Conservation (phyloP, 192 early-diverging fungal species). For the Linnemannia zychae region DNA sequence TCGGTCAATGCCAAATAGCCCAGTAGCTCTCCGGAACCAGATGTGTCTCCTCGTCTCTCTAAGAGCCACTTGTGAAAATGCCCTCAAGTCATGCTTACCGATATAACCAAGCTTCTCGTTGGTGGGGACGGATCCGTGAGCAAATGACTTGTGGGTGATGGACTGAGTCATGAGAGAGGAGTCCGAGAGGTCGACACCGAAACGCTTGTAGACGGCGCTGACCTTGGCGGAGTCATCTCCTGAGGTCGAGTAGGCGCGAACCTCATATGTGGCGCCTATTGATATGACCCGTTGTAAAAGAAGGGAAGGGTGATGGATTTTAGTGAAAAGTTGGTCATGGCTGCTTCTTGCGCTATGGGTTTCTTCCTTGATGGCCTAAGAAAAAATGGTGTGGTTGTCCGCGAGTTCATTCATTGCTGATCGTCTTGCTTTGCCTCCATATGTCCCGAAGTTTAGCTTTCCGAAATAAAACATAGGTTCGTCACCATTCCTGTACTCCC, state of each 20-base stretch:
- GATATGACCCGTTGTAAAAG: not conserved
- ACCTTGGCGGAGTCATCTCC: constrained; percentile 26
- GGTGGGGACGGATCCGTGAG: constrained; percentile 60
- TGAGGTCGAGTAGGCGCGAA: constrained; percentile 24
- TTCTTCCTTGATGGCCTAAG: not conserved
- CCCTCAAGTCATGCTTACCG: no score
- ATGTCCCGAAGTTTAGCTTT: not conserved
- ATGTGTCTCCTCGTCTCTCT: no score
- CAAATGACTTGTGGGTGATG: constrained; percentile 64
- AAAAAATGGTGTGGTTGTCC: not conserved
- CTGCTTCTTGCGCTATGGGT: not conserved
- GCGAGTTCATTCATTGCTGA: not conserved
- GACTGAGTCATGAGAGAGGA: constrained; percentile 59
- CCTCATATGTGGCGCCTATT: constrained; percentile 46
- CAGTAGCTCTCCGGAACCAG: not conserved
- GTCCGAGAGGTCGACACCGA: constrained; percentile 53
- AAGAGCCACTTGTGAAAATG: no score
- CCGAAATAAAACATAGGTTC: not conserved
- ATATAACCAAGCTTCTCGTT: constrained; percentile 58
- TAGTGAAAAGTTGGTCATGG: not conserved
- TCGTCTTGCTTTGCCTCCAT: not conserved
- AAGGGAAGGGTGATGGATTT: not conserved
- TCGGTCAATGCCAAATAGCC: no score
- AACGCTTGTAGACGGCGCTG: constrained; percentile 36
- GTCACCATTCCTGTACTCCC: not conserved